Conservation (phyloP, 352 stramenopile genomes). For the Pythium guiyangense region DNA sequence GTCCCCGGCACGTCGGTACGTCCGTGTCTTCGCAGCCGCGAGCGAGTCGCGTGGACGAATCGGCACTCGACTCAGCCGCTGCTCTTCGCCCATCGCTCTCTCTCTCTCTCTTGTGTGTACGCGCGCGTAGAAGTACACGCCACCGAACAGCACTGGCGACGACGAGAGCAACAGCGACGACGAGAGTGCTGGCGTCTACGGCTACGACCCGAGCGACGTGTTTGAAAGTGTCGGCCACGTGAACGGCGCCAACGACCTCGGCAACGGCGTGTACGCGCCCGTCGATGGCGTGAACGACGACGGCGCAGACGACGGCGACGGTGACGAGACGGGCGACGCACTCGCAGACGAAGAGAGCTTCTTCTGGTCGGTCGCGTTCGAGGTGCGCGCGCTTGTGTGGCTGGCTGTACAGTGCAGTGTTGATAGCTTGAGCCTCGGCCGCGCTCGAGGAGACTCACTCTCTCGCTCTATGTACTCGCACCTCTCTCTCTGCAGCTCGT, state of each 20-base stretch:
- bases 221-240: not conserved
- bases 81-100: no score
- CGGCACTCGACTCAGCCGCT: no score
- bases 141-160: constrained; percentile 12
- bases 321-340: constrained; percentile 15
- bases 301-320: constrained; percentile 4
- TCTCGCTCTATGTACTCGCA: not conserved
- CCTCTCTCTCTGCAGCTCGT: constrained; percentile 69
- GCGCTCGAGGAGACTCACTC: not conserved
- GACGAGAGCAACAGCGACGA: constrained; percentile 8
- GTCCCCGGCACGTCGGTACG: constrained; percentile 31
- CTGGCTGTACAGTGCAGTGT: not conserved
- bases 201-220: not conserved
- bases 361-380: constrained; percentile 84
- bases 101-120: not conserved
- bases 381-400: constrained; percentile 33
- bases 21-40: not conserved
- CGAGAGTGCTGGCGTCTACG: constrained; percentile 4
- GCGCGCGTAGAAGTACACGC: constrained; percentile 8
- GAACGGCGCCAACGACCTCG: constrained; percentile 1
- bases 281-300: not conserved
- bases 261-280: no score
- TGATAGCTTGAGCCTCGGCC: not conserved
- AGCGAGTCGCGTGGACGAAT: not conserved
- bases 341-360: constrained; percentile 77